Conservation (phyloP, 116 monocot species). For the Trichopus zeylanicus region DNA sequence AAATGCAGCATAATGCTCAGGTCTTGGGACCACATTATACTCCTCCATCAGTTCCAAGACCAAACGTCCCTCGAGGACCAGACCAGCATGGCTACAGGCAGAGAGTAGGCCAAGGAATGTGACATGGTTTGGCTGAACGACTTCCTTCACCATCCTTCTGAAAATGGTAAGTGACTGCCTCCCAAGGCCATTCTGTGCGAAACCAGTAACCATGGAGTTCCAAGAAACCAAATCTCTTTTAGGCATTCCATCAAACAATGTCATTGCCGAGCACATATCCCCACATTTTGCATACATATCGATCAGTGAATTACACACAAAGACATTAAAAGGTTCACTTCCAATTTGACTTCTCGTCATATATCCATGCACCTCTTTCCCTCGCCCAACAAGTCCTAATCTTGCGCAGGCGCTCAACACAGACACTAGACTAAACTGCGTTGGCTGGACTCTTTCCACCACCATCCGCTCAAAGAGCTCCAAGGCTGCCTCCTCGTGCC, state of each 20-base stretch:
- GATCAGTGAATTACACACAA: conserved; percentile 48
- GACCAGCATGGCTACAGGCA: conserved; percentile 68
- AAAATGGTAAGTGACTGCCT: conserved; percentile 35
- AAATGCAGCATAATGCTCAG: conserved; percentile 56
- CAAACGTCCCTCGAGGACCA: conserved; percentile 25
- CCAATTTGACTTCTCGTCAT: conserved; percentile 20
- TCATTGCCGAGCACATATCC: conserved; percentile 32
- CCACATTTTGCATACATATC: conserved; percentile 84
- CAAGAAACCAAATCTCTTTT: conserved; percentile 46
- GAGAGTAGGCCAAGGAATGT: conserved; percentile 64
- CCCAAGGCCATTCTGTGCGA: conserved; percentile 52
- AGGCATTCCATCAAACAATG: conserved; percentile 44
- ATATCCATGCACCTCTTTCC: conserved; percentile 52
- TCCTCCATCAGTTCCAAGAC: conserved; percentile 43
- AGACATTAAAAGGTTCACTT: conserved; percentile 15
- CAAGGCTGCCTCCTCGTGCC: conserved; percentile 40
- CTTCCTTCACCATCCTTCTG: conserved; percentile 34
- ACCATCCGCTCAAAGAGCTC: conserved; percentile 55
- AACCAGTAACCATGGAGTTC: conserved; percentile 72
- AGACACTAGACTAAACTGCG: conserved; percentile 47
- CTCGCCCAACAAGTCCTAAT: conserved; percentile 28
- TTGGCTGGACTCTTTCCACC: conserved; percentile 22
- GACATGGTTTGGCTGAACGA: conserved; percentile 41
- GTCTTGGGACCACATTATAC: conserved; percentile 31
- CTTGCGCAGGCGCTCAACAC: conserved; percentile 46